phyloP scores from a whole-genome alignment of 805 yeast genomes.

The Wickerhamomyces hampshirensis region DNA sequence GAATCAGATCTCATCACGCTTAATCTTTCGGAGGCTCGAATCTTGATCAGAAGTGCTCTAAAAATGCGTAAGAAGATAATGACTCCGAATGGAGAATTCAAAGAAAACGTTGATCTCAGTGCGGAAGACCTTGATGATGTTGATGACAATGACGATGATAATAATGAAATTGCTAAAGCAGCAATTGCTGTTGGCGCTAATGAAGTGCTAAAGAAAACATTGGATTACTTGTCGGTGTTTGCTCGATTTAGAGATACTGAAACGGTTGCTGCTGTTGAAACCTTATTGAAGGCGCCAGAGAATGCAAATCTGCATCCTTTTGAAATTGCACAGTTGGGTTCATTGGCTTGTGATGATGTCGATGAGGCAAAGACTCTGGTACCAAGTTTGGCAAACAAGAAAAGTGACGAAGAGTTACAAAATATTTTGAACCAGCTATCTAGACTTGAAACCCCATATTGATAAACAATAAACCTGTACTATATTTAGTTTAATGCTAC shows the following conservation, averaged over 20 bases:
- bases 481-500: neutral
- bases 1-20: conserved; percentile 75
- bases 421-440: conserved; percentile 83
- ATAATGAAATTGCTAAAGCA: conserved; percentile 32
- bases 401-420: conserved; percentile 82
- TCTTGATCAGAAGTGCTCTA: conserved; percentile 85
- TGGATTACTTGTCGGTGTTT: conserved; percentile 79
- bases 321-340: conserved; percentile 85
- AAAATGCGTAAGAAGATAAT: conserved; percentile 62
- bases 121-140: conserved; percentile 33
- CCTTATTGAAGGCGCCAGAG: conserved; percentile 68
- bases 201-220: conserved; percentile 86
- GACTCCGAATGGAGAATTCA: conserved; percentile 35
- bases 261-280: conserved; percentile 91
- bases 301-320: conserved; percentile 85
- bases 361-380: conserved; percentile 94
- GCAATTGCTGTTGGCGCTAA: conserved; percentile 70
- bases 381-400: conserved; percentile 80
- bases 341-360: conserved; percentile 90
- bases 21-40: conserved; percentile 84
- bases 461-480: conserved; percentile 1
- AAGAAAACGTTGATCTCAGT: conserved; percentile 24
- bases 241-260: conserved; percentile 90
- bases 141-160: conserved; percentile 27
- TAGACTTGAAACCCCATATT: conserved; percentile 46